phyloP scores from a whole-genome alignment of 2,329 filamentous ascomycete genomes.

The Akanthomyces uredinophilus region DNA sequence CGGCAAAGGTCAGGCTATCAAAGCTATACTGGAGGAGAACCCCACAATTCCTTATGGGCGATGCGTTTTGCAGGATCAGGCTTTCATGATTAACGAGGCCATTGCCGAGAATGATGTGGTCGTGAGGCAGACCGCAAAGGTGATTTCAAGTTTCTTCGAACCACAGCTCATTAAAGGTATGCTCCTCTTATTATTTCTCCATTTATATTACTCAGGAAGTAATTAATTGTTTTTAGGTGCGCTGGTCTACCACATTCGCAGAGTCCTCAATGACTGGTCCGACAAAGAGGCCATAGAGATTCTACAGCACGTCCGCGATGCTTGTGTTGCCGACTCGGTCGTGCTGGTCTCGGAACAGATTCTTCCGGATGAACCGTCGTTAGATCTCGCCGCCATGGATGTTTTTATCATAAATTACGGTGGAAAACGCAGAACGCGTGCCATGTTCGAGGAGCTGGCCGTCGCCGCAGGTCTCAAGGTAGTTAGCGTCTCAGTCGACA shows the following conservation, averaged over 20 bases:
- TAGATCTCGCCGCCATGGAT: neutral
- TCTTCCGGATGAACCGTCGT: neutral
- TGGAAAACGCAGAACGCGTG: neutral
- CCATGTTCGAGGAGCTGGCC: neutral
- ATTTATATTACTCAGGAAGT: no score
- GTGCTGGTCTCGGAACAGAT: conserved; percentile 3
- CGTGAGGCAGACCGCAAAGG: conserved; percentile 21
- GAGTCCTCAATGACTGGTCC: conserved; percentile 34
- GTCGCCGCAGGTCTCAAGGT: neutral
- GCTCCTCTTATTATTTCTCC: no score
- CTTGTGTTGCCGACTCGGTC: neutral
- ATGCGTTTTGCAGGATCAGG: conserved; percentile 29
- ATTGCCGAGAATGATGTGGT: conserved; percentile 4
- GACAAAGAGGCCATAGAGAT: conserved; percentile 23
- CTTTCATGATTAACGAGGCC: conserved; percentile 26
- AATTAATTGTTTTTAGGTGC: conserved; percentile 24
- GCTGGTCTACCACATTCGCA: conserved; percentile 31
- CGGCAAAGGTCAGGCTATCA: conserved; percentile 27
- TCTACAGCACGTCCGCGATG: neutral
- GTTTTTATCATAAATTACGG: neutral
- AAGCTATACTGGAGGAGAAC: conserved; percentile 23
- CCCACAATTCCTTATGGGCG: conserved; percentile 23
- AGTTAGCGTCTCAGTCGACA: neutral
- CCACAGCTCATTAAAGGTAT: conserved; percentile 19
- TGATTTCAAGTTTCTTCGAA: conserved; percentile 19